A percentile compares a stretch with the other conserved stretches of the same genome.
These are phyloP conservation scores for Lophiostoma macrostomum DNA, from an alignment of 495 filamentous ascomycete genomes.

Conservation along the genomic window DNA sequence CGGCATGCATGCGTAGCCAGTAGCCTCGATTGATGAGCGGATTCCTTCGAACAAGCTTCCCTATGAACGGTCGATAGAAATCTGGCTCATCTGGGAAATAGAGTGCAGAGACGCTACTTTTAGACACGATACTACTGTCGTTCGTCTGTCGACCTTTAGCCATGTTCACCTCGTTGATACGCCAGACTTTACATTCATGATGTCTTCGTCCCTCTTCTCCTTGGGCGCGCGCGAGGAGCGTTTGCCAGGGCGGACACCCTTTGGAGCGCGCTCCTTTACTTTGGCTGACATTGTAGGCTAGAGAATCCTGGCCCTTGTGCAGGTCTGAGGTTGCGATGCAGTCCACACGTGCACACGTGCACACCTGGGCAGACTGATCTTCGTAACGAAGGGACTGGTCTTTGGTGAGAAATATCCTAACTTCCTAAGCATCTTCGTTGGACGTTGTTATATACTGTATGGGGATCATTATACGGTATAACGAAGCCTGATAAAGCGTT, in stretches of 20 bases:
- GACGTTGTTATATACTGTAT: no score
- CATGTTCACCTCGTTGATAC: no score
- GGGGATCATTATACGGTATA: no score
- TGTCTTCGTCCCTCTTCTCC: conserved; percentile 57
- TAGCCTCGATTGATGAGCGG: conserved; percentile 88
- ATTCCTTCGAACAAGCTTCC: conserved; percentile 72
- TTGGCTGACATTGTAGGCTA: background rate
- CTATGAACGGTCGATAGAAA: conserved; percentile 84
- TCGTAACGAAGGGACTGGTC: no score
- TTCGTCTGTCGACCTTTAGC: conserved; percentile 65
- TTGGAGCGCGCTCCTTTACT: background rate
- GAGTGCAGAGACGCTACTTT: conserved; percentile 79
- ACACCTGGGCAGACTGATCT: no score
- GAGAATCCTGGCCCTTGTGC: no score
- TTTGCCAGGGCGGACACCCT: conserved; percentile 33
- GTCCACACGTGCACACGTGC: no score
- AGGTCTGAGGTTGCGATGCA: no score
- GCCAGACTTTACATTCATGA: conserved; percentile 72
- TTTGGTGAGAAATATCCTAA: no score
- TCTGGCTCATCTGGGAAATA: conserved; percentile 70
- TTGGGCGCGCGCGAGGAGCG: conserved; percentile 1
- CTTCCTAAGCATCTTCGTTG: no score
- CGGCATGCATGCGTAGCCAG: conserved; percentile 77
- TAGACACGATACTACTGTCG: conserved; percentile 84
- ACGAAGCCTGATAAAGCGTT: no score